Evolutionary conservation across 2,329 filamentous ascomycete genomes (phyloP), one percentile per base, ranked within the genome.

Genomic region (Epichloe gansuensis): DNA sequence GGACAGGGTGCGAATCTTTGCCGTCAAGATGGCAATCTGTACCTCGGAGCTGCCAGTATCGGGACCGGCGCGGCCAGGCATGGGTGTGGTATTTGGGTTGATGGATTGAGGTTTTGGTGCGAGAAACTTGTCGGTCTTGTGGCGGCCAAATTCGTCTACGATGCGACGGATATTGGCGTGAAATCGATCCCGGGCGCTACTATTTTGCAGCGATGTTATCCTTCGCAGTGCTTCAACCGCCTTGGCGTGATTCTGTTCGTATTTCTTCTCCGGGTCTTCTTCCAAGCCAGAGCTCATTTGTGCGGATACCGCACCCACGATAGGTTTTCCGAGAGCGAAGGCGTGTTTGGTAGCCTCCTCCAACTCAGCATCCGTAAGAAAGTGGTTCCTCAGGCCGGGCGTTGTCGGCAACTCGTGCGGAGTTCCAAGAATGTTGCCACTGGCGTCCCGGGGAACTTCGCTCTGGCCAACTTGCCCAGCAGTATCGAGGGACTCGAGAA

Each of bases 31-130:
- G 45, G 89, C 90, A 58, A 94, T 89, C 74, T 98, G 93, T n/a
- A 98, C 94, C 71, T 98, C 93, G 6, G 88, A 88, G 61, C 88
- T 95, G 38, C 93, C 93, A 1, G 91, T 98, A 65, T 98, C 93
- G 5, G 85, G 86, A 0, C 93, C 93, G n/a, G 83, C 81, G 35
- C 94, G 84, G 27, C 59, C 58, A 53, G 67, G 71, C 71, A 61
- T 68, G 54, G 68, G 67, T 59, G 66, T 64, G 15, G 60, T 63
- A 50, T 69, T 63, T 60, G 71, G 63, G 54, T 64, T 55, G 40
- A 74, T 71, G 39, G 72, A 73, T 42, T 72, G 66, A 3, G 78
- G 72, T 65, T 82, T 85, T 0, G 81, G 81, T 25, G 77, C 75
- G 34, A 98, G 76, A 4, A 70, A 65, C 8, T 68, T 61, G 68